Evolutionary conservation across 2,329 filamentous ascomycete species (phyloP).

Genomic region (Alternaria arborescens): DNA sequence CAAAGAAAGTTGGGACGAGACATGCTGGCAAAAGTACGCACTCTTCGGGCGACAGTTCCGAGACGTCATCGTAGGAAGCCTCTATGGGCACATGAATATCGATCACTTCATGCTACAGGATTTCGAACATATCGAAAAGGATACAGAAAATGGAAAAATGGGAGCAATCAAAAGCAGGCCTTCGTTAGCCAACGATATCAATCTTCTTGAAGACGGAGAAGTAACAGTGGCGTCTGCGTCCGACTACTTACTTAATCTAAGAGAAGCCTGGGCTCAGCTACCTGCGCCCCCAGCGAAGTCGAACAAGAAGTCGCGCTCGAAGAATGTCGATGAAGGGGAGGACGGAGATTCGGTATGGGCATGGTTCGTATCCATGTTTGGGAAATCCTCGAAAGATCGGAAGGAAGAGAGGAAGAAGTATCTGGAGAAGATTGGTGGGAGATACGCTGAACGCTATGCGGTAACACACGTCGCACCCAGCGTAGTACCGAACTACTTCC

Average conservation of each 20-base stretch:
- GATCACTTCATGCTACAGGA: constrained; percentile 97
- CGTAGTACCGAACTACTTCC: constrained; percentile 91
- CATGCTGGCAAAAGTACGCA: constrained; percentile 97
- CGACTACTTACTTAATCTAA: constrained; percentile 81
- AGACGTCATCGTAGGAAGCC: constrained; percentile 79
- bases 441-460: constrained; percentile 85
- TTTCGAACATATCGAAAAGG: constrained; percentile 75
- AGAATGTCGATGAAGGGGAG: constrained; percentile 21
- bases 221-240: constrained; percentile 72
- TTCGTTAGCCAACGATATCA: constrained; percentile 40
- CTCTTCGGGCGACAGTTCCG: constrained; percentile 90
- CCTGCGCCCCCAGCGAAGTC: constrained; percentile 57
- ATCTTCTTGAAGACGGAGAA: constrained; percentile 53
- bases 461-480: constrained; percentile 83
- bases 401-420: constrained; percentile 63
- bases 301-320: constrained; percentile 25
- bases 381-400: constrained; percentile 22
- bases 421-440: constrained; percentile 75
- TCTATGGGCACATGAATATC: constrained; percentile 98
- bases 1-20: constrained; percentile 94
- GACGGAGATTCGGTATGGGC: constrained; percentile 32
- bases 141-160: constrained; percentile 56
- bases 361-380: constrained; percentile 27
- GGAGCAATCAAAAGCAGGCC: constrained; percentile 23
- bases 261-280: constrained; percentile 78